Evolutionary conservation across 106 monocot species (phyloP).

Genomic region (Platanthera zijinensis): DNA sequence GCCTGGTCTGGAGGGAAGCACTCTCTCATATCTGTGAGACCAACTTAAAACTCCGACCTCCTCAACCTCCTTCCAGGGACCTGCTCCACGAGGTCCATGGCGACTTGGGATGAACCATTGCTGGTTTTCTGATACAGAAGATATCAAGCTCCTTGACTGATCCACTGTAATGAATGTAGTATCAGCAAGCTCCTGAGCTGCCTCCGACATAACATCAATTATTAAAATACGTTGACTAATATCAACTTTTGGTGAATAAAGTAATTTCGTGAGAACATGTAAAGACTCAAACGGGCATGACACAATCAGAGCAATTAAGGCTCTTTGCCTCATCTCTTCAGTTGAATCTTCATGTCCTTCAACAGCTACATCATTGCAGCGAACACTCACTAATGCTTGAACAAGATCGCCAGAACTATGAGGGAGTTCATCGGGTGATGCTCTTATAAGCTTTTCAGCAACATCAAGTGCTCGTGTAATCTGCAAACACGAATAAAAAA

Average conservation of each 20-base stretch:
- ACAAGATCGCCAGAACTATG: conserved; percentile 79
- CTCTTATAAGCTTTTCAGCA: conserved; percentile 79
- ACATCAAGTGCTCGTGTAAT: conserved; percentile 77
- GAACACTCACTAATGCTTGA: conserved; percentile 62
- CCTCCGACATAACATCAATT: conserved; percentile 93
- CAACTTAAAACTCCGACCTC: conserved; percentile 50
- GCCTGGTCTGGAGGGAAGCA: conserved; percentile 73
- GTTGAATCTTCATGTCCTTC: conserved; percentile 89
- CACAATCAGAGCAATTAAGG: conserved; percentile 66
- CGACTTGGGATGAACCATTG: conserved; percentile 80
- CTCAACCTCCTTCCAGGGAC: conserved; percentile 83
- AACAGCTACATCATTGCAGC: conserved; percentile 71
- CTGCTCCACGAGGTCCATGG: conserved; percentile 63
- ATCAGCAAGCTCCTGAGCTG: conserved; percentile 81
- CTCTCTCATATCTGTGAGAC: conserved; percentile 79
- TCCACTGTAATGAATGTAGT: conserved; percentile 29
- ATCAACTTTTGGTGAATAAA: conserved; percentile 93
- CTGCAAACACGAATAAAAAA: conserved; percentile 22
- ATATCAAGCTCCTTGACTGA: conserved; percentile 44
- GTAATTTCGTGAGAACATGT: conserved; percentile 55
- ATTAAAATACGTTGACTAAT: conserved; percentile 76
- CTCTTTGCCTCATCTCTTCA: conserved; percentile 83
- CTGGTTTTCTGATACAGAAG: conserved; percentile 38
- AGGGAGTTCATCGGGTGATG: conserved; percentile 84
- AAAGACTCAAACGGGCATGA: conserved; percentile 91